phyloP scores from a whole-genome alignment of 306 rosid genomes.

The Pyrus communis region DNA sequence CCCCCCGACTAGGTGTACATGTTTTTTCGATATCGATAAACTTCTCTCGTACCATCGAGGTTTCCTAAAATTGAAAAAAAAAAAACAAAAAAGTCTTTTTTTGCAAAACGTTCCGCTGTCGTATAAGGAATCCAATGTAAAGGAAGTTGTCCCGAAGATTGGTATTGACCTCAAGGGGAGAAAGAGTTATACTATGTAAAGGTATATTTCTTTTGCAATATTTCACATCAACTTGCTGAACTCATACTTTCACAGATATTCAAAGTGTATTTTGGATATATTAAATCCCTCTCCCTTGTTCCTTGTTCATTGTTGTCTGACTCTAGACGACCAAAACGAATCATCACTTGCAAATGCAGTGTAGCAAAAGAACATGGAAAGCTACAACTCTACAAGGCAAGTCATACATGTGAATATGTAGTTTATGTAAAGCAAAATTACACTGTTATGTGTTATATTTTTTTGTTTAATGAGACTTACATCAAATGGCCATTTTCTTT shows the following conservation, averaged over 20 bases:
- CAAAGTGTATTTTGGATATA: too few relatives aligned
- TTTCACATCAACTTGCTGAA: background rate
- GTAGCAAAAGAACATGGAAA: slow-evolving; percentile 16
- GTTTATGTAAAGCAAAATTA: background rate
- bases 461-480: background rate
- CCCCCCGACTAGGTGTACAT: too few relatives aligned
- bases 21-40: too few relatives aligned
- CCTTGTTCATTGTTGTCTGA: slow-evolving; percentile 27
- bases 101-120: slow-evolving; percentile 22
- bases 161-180: slow-evolving; percentile 29
- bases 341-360: slow-evolving; percentile 32
- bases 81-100: background rate
- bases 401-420: background rate
- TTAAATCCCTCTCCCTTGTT: background rate
- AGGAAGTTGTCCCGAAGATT: slow-evolving; percentile 9
- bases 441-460: background rate
- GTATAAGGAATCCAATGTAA: slow-evolving; percentile 19
- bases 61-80: slow-evolving; percentile 4
- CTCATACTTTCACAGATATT: background rate
- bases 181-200: slow-evolving; percentile 31
- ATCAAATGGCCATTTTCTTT: background rate
- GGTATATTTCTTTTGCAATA: slow-evolving; percentile 16
- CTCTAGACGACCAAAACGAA: slow-evolving; percentile 15
- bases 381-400: slow-evolving; percentile 35
- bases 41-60: background rate